Base-by-base conservation (phyloP, 257 asterid genomes). In the Plantago ovata region DNA sequence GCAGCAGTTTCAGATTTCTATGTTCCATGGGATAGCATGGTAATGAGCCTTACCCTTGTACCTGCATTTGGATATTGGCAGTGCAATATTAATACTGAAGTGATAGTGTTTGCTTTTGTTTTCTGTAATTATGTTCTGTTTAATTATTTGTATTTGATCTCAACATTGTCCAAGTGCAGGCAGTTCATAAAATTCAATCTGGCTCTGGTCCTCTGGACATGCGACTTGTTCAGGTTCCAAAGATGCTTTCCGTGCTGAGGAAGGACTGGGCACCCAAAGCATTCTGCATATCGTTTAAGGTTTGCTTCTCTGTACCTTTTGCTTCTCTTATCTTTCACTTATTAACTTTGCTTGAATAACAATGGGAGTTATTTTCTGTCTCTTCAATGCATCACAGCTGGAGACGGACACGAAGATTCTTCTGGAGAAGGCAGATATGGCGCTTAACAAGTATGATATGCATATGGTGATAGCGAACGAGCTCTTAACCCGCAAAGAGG, bases 1-100 rank as follows among this genome's bases (percentile, higher is more conserved):
- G 95, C 98, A 62, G 97, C 97, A 42, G 97, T 89, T 68, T 93
- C 99, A 67, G 97, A 93, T 69, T 93, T 89, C 67, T 93, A 93
- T 53, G 96, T 89, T 61, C 99, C 99, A 9, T 93, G 97, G 99
- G 94, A 84, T 68, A 79, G 84, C 72, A 86, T 93, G 99, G 97
- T 92, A 82, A 70, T 65, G 12, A 51, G 36, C 50, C 40, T 24
- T 13, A 46, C 53, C 41, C 63, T 54, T 55, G 15, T 54, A 60
- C 62, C 40, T 6, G 14, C 48, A 39, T 14, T 46, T 16, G 56
- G 12, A 50, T 22, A 36, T 11, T 23, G 23, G 21, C 12, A 11
- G 18, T 19, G 28, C 12, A 3, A 20, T 3, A 9, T 48, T 22
- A 46, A 47, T 19, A 16, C 13, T 8, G 53, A 19, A 24, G 32